These are phyloP conservation scores for Dissophora globulifera DNA, from an alignment of 192 early-diverging fungal species.

Conservation along the genomic window DNA sequence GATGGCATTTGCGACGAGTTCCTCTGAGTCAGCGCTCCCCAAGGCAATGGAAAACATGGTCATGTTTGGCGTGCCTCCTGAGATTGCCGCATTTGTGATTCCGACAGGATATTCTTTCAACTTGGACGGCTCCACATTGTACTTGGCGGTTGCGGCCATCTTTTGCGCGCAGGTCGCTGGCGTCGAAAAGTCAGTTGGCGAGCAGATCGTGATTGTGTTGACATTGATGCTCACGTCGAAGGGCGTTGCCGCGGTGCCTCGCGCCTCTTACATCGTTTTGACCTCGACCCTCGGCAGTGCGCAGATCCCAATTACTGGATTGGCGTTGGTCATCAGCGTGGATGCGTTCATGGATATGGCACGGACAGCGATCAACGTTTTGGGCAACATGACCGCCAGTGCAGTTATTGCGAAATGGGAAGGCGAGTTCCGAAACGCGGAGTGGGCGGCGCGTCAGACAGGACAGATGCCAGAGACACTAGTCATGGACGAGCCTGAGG, in stretches of 20 bases:
- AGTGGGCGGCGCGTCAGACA: slow-evolving; percentile 32
- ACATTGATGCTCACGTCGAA: slow-evolving; percentile 74
- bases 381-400: slow-evolving; percentile 73
- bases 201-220: slow-evolving; percentile 71
- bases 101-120: slow-evolving; percentile 81
- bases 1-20: slow-evolving; percentile 78
- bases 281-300: slow-evolving; percentile 60
- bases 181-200: slow-evolving; percentile 57
- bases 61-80: slow-evolving; percentile 70
- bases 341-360: slow-evolving; percentile 83
- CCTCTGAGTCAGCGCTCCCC: slow-evolving; percentile 76
- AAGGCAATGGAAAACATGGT: slow-evolving; percentile 73
- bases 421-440: slow-evolving; percentile 66
- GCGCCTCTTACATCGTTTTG: slow-evolving; percentile 69
- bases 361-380: slow-evolving; percentile 70
- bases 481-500: slow-evolving; percentile 26
- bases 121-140: slow-evolving; percentile 77
- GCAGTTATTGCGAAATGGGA: slow-evolving; percentile 75
- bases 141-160: slow-evolving; percentile 68
- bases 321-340: slow-evolving; percentile 70
- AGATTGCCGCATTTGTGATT: slow-evolving; percentile 72
- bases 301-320: slow-evolving; percentile 62
- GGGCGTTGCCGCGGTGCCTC: slow-evolving; percentile 67
- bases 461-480: slow-evolving; percentile 21
- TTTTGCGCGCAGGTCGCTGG: slow-evolving; percentile 73